Percentiles rank a stretch among this genome's conserved stretches.
phyloP scores from a whole-genome alignment of 2,329 filamentous ascomycete species.

The Penicillium griseofulvum region DNA sequence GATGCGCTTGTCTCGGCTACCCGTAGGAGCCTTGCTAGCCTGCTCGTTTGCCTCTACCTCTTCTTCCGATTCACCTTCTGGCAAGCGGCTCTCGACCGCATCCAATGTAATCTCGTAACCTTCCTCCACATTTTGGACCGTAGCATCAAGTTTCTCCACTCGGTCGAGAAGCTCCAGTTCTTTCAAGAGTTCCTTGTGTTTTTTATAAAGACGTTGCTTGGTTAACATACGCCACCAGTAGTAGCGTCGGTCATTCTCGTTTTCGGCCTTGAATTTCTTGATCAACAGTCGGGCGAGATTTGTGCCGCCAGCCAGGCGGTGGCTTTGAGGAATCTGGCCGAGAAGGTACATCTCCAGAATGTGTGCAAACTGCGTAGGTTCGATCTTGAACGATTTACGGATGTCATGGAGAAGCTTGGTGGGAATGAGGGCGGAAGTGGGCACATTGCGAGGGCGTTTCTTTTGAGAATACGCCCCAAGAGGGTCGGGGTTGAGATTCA shows the following conservation, averaged over 20 bases:
- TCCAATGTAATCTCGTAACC: slow-evolving; percentile 58
- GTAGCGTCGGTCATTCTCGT: slow-evolving; percentile 58
- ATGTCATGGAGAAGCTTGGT: slow-evolving; percentile 50
- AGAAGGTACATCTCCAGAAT: slow-evolving; percentile 63
- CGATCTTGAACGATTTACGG: slow-evolving; percentile 56
- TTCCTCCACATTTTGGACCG: slow-evolving; percentile 56
- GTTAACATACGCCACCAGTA: slow-evolving; percentile 65
- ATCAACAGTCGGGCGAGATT: slow-evolving; percentile 52
- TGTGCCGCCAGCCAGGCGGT: slow-evolving; percentile 50
- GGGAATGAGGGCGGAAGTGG: slow-evolving; percentile 56
- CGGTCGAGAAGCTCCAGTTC: slow-evolving; percentile 58
- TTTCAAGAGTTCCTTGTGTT: slow-evolving; percentile 58
- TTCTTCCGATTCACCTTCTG: slow-evolving; percentile 11
- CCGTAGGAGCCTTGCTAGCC: slow-evolving; percentile 1
- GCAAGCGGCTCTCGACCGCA: slow-evolving; percentile 20
- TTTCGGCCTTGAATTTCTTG: slow-evolving; percentile 46
- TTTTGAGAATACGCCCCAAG: slow-evolving; percentile 34
- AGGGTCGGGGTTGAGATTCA: slow-evolving; percentile 49
- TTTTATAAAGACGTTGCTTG: slow-evolving; percentile 62
- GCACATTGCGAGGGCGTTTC: slow-evolving; percentile 40
- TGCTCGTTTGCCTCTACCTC: not conserved
- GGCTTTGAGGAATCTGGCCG: slow-evolving; percentile 51
- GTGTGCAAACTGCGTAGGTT: slow-evolving; percentile 60
- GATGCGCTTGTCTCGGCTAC: slow-evolving; percentile 13
- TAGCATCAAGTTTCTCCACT: slow-evolving; percentile 59